A percentile compares a stretch with the other conserved stretches of the same genome.
Evolutionary conservation across 2,329 filamentous ascomycete species (phyloP).

Genomic region (Coniochaeta sp.): DNA sequence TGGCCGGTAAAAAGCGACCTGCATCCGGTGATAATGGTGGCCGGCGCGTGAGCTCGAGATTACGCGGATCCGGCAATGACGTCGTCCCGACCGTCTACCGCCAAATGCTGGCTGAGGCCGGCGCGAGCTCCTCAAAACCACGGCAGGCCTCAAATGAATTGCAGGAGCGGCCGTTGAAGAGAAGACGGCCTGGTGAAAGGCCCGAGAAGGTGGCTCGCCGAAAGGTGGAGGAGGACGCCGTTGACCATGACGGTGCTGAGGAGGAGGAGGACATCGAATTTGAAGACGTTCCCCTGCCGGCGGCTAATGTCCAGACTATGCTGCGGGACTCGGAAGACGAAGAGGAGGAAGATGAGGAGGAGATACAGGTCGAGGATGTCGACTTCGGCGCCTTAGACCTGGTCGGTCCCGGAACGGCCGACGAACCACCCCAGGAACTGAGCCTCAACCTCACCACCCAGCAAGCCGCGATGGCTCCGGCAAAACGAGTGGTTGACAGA

Average conservation of each 20-base stretch:
- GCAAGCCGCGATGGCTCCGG: conserved; percentile 23
- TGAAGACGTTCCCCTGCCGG: conserved; percentile 41
- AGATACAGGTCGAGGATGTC: conserved; percentile 41
- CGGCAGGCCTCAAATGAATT: not conserved
- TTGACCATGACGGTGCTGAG: conserved; percentile 16
- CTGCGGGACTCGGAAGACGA: conserved; percentile 42
- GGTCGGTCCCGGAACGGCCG: conserved; percentile 10
- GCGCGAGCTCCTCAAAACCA: not conserved
- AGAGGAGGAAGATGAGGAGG: conserved; percentile 33
- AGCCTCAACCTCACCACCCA: conserved; percentile 48
- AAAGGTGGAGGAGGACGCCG: not conserved
- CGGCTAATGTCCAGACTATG: conserved; percentile 43
- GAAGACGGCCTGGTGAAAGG: conserved; percentile 28
- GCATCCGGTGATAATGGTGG: conserved; percentile 5
- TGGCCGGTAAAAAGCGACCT: conserved; percentile 18
- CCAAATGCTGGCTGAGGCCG: conserved; percentile 12
- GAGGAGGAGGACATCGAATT: conserved; percentile 38
- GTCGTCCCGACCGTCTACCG: conserved; percentile 12
- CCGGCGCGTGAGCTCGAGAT: not conserved
- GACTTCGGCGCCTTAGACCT: conserved; percentile 14
- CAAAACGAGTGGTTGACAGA: conserved; percentile 27
- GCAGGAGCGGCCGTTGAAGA: conserved; percentile 33
- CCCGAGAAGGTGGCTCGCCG: not conserved
- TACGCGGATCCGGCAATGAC: conserved; percentile 5
- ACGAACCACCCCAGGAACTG: conserved; percentile 28